phyloP scores from a whole-genome alignment of 1,284 basidiomycete species.

The Hymenochaete sp. region DNA sequence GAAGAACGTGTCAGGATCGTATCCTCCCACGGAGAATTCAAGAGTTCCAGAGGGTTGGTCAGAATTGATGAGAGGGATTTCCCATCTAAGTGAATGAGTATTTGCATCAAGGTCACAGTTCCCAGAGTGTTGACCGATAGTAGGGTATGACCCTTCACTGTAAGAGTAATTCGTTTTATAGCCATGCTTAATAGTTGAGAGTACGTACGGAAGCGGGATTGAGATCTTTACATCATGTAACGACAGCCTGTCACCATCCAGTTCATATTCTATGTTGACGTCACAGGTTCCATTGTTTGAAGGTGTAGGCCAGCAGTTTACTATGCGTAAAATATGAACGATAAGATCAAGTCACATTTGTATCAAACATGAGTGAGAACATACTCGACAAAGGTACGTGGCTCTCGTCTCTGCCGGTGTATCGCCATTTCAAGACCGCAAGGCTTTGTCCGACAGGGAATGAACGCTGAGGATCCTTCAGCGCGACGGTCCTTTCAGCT shows the following conservation, averaged over 20 bases:
- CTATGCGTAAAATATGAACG: too few relatives aligned
- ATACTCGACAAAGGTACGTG: slow-evolving; percentile 84
- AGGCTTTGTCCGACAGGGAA: slow-evolving; percentile 88
- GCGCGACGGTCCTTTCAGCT: slow-evolving; percentile 62
- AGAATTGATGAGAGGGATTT: slow-evolving; percentile 52
- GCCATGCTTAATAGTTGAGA: neutral
- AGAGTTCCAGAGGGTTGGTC: slow-evolving; percentile 67
- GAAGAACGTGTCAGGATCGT: slow-evolving; percentile 85
- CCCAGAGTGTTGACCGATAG: slow-evolving; percentile 69
- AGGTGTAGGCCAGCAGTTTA: slow-evolving; percentile 95
- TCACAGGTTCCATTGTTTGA: slow-evolving; percentile 86
- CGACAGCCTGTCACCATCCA: slow-evolving; percentile 75
- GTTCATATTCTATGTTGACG: slow-evolving; percentile 95
- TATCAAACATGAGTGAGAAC: slow-evolving; percentile 26
- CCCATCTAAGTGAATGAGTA: slow-evolving; percentile 80
- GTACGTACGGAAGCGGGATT: slow-evolving; percentile 84
- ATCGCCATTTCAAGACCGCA: slow-evolving; percentile 89
- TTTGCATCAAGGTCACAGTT: slow-evolving; percentile 77
- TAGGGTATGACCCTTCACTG: slow-evolving; percentile 78
- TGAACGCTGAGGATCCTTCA: slow-evolving; percentile 75
- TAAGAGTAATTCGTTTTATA: slow-evolving; percentile 7
- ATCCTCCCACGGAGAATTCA: slow-evolving; percentile 82
- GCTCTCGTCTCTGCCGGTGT: slow-evolving; percentile 86
- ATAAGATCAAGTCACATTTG: neutral
- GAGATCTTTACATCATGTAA: slow-evolving; percentile 83